These are phyloP conservation scores for Myxozyma neglecta DNA, from an alignment of 805 yeast genomes.

Conservation along the genomic window DNA sequence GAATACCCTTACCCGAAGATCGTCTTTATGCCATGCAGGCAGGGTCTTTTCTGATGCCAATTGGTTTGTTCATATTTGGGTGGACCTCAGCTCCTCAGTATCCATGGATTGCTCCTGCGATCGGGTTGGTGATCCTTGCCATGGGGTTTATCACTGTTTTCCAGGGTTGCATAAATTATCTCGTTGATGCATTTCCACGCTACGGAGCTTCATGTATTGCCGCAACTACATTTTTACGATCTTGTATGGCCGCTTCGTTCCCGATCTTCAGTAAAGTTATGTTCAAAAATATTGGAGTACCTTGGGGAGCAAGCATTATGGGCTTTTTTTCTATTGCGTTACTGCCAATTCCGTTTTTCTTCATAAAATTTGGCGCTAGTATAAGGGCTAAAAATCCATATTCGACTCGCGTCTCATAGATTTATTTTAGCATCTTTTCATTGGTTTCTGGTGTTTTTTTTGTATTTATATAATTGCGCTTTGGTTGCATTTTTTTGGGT, in stretches of 20 bases:
- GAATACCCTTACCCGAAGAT: conserved; percentile 58
- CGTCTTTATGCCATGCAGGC: conserved; percentile 56
- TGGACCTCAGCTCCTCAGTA: conserved; percentile 54
- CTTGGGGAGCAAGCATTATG: conserved; percentile 57
- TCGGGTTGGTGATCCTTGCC: conserved; percentile 55
- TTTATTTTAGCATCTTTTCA: too few relatives aligned
- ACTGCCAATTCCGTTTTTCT: conserved; percentile 59
- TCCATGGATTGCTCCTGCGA: conserved; percentile 57
- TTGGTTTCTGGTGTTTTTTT: too few relatives aligned
- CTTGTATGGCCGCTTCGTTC: conserved; percentile 60
- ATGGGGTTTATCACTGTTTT: conserved; percentile 56
- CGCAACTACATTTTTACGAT: conserved; percentile 60
- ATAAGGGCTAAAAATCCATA: conserved; percentile 37
- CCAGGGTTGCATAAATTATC: conserved; percentile 58
- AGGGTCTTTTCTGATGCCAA: conserved; percentile 45
- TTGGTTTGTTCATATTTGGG: conserved; percentile 60
- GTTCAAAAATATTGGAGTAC: conserved; percentile 51
- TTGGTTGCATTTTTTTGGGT: too few relatives aligned
- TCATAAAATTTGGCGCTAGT: conserved; percentile 51
- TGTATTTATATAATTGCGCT: too few relatives aligned
- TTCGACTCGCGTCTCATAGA: background rate
- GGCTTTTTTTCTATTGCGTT: conserved; percentile 51
- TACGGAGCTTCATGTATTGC: conserved; percentile 67
- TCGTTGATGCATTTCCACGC: conserved; percentile 58
- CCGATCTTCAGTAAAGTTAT: conserved; percentile 58